Evolutionary conservation across 441 rosid genomes (phyloP), one percentile per base, ranked within the genome.

Genomic region (Adansonia rubrostipa): DNA sequence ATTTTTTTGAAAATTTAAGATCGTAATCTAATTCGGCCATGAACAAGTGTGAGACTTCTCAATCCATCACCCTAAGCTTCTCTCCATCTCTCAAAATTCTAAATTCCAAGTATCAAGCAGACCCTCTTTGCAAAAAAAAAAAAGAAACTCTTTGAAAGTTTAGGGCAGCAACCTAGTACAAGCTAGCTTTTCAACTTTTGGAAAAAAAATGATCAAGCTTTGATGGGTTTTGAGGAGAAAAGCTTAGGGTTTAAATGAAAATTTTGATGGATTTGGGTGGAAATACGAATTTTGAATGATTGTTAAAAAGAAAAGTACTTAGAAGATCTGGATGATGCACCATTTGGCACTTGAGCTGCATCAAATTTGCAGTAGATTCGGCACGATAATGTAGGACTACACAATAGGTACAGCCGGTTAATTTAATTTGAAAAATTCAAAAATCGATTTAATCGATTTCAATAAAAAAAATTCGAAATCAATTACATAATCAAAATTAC

Each of bases 311-410:
- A 86, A 24, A 88, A 86, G 82, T 62, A 82, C 44, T 73, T 82
- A 61, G 87, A 82, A 74, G 87, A 88, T 78, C 54, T 87, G 67
- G 93, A 89, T 84, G 92, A 88, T 13, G 82, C 89, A 3, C 97
- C 93, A 40, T 33, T 83, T 89, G 8, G 88, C 93, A 1, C 42
- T 91, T 22, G 89, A 89, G 78, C 85, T 92, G 11, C 83, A 77
- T 47, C 86, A 82, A 63, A 87, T 95, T 78, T 74, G 81, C 80
- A 85, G 86, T 78, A 91, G 83, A 86, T 69, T 75, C 89, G 84
- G 72, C 92, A 93, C 78, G 91, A 90, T 84, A 3, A 33, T 3
- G 36, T 33, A 33, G 36, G 36, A 33, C 36, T 33, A 33, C 36
- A 33, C 4, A 33, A 33, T 33, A 4, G 4, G 36, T 33, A 33